Conservation (phyloP, 164 flowering plant species). For the Vitis cinerea region DNA sequence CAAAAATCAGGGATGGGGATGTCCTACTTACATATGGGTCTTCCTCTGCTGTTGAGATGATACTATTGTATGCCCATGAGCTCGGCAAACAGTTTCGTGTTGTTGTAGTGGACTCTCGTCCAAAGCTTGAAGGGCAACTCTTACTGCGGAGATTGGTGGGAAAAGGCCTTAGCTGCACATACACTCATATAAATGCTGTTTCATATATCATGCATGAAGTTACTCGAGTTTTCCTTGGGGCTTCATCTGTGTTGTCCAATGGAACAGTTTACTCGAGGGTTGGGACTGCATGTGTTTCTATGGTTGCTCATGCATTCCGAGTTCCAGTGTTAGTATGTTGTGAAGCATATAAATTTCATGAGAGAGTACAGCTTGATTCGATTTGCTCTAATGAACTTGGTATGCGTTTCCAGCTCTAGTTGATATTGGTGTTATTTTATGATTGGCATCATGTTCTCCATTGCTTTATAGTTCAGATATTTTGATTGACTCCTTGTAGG, state of each 20-base stretch:
- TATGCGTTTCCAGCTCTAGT: slow-evolving; percentile 25
- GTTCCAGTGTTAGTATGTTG: slow-evolving; percentile 91
- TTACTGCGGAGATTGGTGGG: slow-evolving; percentile 75
- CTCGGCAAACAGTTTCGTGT: slow-evolving; percentile 83
- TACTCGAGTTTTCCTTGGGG: slow-evolving; percentile 82
- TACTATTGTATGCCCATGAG: slow-evolving; percentile 79
- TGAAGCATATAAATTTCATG: slow-evolving; percentile 94
- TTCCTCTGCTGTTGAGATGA: slow-evolving; percentile 80
- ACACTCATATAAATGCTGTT: slow-evolving; percentile 85
- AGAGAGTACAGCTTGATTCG: slow-evolving; percentile 95
- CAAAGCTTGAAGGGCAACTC: slow-evolving; percentile 79
- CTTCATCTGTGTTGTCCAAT: slow-evolving; percentile 82
- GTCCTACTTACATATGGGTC: slow-evolving; percentile 88
- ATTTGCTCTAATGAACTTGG: slow-evolving; percentile 94
- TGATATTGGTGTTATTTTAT: not conserved
- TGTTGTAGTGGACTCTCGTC: slow-evolving; percentile 90
- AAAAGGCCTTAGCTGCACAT: slow-evolving; percentile 81
- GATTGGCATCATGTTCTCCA: slow-evolving; percentile 1
- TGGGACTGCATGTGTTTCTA: slow-evolving; percentile 91
- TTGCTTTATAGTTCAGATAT: slow-evolving; percentile 2
- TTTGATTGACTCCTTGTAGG: slow-evolving; percentile 44
- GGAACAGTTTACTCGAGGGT: slow-evolving; percentile 94
- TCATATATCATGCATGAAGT: slow-evolving; percentile 95
- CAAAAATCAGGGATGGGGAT: slow-evolving; percentile 91
- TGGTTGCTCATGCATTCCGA: slow-evolving; percentile 89